Base-by-base conservation (phyloP, 805 yeast species). In the Pichia ethanolica region DNA sequence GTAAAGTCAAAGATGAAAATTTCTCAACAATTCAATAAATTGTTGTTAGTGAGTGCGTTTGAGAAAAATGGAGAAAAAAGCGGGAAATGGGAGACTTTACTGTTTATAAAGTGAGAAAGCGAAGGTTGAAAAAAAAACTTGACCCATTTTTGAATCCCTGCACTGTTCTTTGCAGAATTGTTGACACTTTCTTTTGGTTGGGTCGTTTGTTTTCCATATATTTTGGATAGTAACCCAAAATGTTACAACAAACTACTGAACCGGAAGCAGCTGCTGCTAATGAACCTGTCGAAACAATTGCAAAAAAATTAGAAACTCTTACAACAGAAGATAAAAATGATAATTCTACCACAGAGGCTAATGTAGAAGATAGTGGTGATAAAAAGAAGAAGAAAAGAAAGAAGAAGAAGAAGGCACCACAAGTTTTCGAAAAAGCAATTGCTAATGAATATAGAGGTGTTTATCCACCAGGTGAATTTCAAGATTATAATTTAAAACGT, bases 401-500 rank as follows among this genome's bases (percentile, higher is more conserved):
- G 70, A 80, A 75, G 70, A 76, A 77, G 66, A 74, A 72, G 63
- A 73, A 75, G 64, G 71, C 71, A 56, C 70, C 81, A 52, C 68
- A 81, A 37, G 80, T 78, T 32, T 54, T 52, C 35, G 48, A 48
- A 20, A 47, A 47, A 36, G 82, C 84, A 36, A 82, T 93, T 49
- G 78, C 81, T 26, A 71, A 74, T 40, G 71, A 81, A 46, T 91
- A 78, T 66, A 84, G 80, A 33, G 86, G 81, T 0, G 69, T 71
- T 2, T 90, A 79, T 61, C 97, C 97, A 5, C 93, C 83, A 61
- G 97, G 97, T 46, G 84, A 88, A 69, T 85, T 89, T 83, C 70
- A 72, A 65, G 95, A 89, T 48, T 89, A 90, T 61, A 79, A 82
- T 61, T 67, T 79, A 47, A 78, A 79, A 62, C 78, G 99, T 55